Conservation (phyloP, 257 asterid genomes). For the Leonotis leonurus region DNA sequence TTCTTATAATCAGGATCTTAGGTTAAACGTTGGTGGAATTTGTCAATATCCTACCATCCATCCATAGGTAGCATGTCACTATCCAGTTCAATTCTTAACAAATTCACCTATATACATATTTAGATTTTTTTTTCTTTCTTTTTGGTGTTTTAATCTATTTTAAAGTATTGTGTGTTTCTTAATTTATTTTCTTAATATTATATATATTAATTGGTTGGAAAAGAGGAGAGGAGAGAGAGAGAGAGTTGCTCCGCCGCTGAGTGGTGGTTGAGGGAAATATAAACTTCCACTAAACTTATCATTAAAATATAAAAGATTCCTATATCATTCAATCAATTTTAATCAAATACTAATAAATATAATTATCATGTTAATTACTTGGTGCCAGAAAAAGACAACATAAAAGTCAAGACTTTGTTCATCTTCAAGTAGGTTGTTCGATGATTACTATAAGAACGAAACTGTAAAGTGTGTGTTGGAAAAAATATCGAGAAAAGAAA, state of each 20-base stretch:
- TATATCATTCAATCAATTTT: not conserved
- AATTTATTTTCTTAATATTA: too few relatives aligned
- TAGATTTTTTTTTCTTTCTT: not conserved
- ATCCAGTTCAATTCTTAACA: not conserved
- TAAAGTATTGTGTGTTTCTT: too few relatives aligned
- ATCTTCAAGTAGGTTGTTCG: not conserved
- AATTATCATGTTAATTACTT: not conserved
- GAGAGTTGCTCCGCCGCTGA: not conserved
- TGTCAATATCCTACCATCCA: conserved; percentile 16
- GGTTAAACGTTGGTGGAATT: conserved; percentile 1
- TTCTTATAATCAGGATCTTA: conserved; percentile 7
- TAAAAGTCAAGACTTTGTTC: not conserved
- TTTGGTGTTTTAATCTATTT: too few relatives aligned
- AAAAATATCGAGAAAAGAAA: too few relatives aligned
- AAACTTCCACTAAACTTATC: not conserved
- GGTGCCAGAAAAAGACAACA: not conserved
- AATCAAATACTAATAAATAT: not conserved
- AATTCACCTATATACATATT: not conserved
- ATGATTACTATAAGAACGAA: not conserved
- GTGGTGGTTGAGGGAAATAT: conserved; percentile 2
- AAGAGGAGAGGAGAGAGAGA: not conserved
- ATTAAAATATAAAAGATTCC: not conserved
- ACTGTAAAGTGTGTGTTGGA: not conserved
- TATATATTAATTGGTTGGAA: too few relatives aligned
- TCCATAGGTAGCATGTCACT: conserved; percentile 15